phyloP scores from a whole-genome alignment of 352 stramenopile genomes.

The Phytopythium boreale region DNA sequence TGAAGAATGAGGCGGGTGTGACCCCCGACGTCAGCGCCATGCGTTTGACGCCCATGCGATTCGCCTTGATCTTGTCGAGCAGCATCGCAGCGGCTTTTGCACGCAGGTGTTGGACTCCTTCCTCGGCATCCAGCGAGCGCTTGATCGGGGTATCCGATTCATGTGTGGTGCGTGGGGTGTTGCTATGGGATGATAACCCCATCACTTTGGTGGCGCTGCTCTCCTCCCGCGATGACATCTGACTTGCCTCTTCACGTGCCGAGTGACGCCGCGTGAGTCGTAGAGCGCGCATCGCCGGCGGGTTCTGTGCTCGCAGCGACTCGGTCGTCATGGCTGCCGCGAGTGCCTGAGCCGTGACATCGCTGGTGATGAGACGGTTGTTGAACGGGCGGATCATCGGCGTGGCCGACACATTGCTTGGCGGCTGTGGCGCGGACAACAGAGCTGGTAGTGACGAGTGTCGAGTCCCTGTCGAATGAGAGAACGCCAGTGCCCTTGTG shows the following conservation, averaged over 20 bases:
- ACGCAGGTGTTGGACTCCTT: background rate
- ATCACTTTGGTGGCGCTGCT: background rate
- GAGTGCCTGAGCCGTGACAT: constrained; percentile 3
- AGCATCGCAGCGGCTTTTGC: background rate
- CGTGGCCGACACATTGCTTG: background rate
- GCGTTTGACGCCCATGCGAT: constrained; percentile 5
- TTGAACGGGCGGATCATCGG: background rate
- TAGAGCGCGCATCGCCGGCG: background rate
- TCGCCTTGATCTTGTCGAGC: constrained; percentile 4
- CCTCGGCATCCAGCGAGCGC: constrained; percentile 1
- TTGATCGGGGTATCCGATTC: background rate
- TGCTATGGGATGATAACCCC: background rate
- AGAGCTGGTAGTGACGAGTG: background rate
- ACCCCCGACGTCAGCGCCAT: constrained; percentile 1
- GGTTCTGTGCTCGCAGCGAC: background rate
- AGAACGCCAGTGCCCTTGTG: background rate
- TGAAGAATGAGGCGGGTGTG: background rate
- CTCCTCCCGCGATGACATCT: background rate
- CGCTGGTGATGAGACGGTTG: constrained; percentile 6
- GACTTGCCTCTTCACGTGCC: background rate
- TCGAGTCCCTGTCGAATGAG: background rate
- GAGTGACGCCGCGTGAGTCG: background rate
- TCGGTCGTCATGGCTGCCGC: background rate
- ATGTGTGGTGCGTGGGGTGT: background rate
- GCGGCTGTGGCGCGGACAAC: background rate